Base-by-base conservation (phyloP, 306 rosid species). In the Dicorynia guianensis region DNA sequence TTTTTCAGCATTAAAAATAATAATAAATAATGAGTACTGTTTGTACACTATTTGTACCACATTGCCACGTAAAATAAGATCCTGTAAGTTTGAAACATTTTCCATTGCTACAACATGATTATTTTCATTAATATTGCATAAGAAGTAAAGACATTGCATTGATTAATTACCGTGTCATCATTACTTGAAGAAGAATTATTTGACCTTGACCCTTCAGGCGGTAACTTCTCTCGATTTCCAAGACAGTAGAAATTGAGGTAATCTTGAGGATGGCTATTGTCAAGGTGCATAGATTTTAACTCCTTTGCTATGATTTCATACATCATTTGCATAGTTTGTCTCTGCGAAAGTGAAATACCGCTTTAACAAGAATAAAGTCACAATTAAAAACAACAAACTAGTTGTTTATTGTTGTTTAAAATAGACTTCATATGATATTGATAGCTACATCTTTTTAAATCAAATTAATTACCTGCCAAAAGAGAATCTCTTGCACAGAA, bases 241-340 rank as follows among this genome's bases (percentile, higher is more conserved):
- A 95, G 97, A 63, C 99, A 90, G 81, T 83, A 95, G 81, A 92
- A 95, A 47, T 90, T 92, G 44, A 95, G 91, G 80, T 95, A 95
- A 71, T 90, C 96, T 78, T 30, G 87, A 15, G 97, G 99, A 82
- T 88, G 91, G 63, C 80, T 67, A 62, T 80, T 14, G 76, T 72
- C 63, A 18, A 92, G 15, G 11, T 85, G 53, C 87, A 79, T 77
- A 58, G 52, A 54, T 73, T 86, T 89, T 82, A 95, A 66, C 85
- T 92, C 97, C 71, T 75, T 62, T 46, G 89, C 93, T 56, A 95
- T 86, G 50, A 88, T 40, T 64, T 81, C 79, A 71, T 92, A 90
- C 99, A 95, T 92, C 99, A 92, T 95, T 83, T 86, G 84, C 91
- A 95, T 95, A 61, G 99, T 95, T 69, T 92, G 99, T 40, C 89